phyloP scores from a whole-genome alignment of 106 monocot genomes.

The Allium fistulosum region DNA sequence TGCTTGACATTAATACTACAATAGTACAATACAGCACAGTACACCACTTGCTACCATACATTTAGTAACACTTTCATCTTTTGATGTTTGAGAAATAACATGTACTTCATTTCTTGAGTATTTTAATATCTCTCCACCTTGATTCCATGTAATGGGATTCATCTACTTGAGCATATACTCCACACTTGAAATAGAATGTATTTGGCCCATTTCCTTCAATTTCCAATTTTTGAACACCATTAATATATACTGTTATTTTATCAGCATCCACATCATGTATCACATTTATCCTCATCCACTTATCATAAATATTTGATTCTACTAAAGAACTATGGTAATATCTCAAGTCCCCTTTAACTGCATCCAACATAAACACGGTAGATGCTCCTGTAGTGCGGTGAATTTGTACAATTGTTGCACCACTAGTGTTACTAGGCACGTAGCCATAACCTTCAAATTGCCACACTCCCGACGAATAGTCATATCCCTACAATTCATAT shows the following conservation, averaged over 20 bases:
- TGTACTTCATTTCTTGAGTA: background rate
- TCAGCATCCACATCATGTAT: conserved; percentile 14
- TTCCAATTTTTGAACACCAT: conserved; percentile 9
- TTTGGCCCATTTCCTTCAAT: conserved; percentile 2
- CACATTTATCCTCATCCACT: conserved; percentile 18
- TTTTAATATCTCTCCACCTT: conserved; percentile 7
- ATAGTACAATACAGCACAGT: too few relatives aligned
- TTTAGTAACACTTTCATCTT: too few relatives aligned
- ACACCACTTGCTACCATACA: too few relatives aligned
- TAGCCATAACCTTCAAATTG: conserved; percentile 21
- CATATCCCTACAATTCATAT: conserved; percentile 9
- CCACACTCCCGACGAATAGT: conserved; percentile 20
- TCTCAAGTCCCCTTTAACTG: conserved; percentile 3
- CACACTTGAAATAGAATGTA: conserved; percentile 15
- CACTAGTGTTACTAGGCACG: conserved; percentile 17
- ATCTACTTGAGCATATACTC: conserved; percentile 10
- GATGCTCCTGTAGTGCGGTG: conserved; percentile 1
- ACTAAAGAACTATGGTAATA: background rate
- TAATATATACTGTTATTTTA: conserved; percentile 1
- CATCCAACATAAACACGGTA: conserved; percentile 8
- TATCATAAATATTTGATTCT: conserved; percentile 10
- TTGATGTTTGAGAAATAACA: background rate
- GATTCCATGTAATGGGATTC: conserved; percentile 2
- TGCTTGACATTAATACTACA: too few relatives aligned
- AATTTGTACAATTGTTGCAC: conserved; percentile 8